A percentile compares a stretch with the other conserved stretches of the same genome.
phyloP scores from a whole-genome alignment of 495 filamentous ascomycete species.

The Xylaria palmicola region DNA sequence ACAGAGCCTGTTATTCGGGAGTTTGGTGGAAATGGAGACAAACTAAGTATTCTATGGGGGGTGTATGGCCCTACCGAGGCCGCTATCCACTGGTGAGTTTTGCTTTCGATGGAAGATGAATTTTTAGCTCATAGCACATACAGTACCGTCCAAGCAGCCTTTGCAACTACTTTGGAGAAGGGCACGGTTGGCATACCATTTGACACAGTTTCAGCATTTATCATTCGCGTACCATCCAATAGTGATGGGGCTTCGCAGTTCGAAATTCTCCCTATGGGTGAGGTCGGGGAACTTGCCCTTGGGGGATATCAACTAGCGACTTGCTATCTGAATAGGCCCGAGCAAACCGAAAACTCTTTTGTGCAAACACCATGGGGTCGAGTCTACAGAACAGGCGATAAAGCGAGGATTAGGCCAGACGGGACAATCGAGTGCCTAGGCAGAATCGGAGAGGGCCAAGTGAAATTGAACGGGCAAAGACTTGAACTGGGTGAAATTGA shows the following conservation, averaged over 20 bases:
- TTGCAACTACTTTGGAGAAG: slow-evolving; percentile 42
- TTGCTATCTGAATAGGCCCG: slow-evolving; percentile 78
- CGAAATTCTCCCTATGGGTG: slow-evolving; percentile 60
- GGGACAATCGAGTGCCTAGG: slow-evolving; percentile 81
- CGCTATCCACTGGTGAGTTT: slow-evolving; percentile 63
- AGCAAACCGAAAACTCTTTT: slow-evolving; percentile 73
- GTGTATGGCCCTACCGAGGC: slow-evolving; percentile 92
- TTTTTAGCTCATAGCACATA: neutral
- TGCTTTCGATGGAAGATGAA: neutral
- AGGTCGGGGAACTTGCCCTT: slow-evolving; percentile 77
- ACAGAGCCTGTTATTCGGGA: slow-evolving; percentile 68
- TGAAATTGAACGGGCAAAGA: slow-evolving; percentile 79
- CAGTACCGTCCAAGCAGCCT: slow-evolving; percentile 42
- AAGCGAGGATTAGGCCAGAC: slow-evolving; percentile 63
- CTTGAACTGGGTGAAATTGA: slow-evolving; percentile 85
- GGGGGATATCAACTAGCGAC: slow-evolving; percentile 77
- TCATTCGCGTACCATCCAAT: slow-evolving; percentile 46
- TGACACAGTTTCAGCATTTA: slow-evolving; percentile 72
- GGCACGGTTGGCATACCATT: slow-evolving; percentile 71
- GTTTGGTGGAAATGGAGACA: slow-evolving; percentile 55
- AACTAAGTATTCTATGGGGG: slow-evolving; percentile 62
- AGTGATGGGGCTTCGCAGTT: slow-evolving; percentile 25
- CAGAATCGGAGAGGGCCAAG: slow-evolving; percentile 72
- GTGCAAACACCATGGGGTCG: slow-evolving; percentile 52
- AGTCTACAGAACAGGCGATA: slow-evolving; percentile 86